A percentile compares a stretch with the other conserved stretches of the same genome.
Conservation (phyloP, 1,284 basidiomycete genomes). For the Chiua sp. region DNA sequence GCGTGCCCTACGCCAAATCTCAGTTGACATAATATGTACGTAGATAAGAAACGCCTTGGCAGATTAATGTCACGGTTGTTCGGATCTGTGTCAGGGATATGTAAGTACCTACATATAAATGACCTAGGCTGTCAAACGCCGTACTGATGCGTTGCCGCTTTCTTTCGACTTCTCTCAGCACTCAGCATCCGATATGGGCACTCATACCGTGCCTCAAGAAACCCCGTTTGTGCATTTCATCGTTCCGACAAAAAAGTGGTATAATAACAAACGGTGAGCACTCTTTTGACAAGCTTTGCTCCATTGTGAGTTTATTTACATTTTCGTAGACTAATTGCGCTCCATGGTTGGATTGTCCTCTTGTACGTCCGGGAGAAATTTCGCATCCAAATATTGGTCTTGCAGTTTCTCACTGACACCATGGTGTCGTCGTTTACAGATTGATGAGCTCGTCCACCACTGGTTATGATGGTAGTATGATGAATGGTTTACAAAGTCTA, state of each 20-base stretch:
- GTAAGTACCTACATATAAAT: too few relatives aligned
- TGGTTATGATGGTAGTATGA: slow-evolving; percentile 79
- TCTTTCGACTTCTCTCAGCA: neutral
- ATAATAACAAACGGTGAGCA: slow-evolving; percentile 59
- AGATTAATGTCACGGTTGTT: neutral
- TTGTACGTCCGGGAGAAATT: slow-evolving; percentile 47
- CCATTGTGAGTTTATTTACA: slow-evolving; percentile 4
- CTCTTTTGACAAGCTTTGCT: neutral
- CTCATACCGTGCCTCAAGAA: slow-evolving; percentile 32
- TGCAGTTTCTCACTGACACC: neutral
- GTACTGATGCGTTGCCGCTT: neutral
- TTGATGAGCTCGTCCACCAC: slow-evolving; percentile 80
- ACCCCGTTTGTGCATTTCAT: slow-evolving; percentile 59
- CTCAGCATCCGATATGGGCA: neutral
- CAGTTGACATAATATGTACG: neutral
- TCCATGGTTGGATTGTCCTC: slow-evolving; percentile 73
- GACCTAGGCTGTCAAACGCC: neutral
- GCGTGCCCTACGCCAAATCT: neutral
- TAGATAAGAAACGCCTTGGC: too few relatives aligned
- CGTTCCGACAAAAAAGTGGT: slow-evolving; percentile 71
- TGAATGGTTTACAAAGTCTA: slow-evolving; percentile 77
- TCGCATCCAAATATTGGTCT: neutral
- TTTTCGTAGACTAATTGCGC: slow-evolving; percentile 56
- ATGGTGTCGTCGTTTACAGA: slow-evolving; percentile 35
- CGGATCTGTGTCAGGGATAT: neutral